A percentile compares a stretch with the other conserved stretches of the same genome.
Conservation (phyloP, 768 basidiomycete genomes). For the Baorangia bicolor region DNA sequence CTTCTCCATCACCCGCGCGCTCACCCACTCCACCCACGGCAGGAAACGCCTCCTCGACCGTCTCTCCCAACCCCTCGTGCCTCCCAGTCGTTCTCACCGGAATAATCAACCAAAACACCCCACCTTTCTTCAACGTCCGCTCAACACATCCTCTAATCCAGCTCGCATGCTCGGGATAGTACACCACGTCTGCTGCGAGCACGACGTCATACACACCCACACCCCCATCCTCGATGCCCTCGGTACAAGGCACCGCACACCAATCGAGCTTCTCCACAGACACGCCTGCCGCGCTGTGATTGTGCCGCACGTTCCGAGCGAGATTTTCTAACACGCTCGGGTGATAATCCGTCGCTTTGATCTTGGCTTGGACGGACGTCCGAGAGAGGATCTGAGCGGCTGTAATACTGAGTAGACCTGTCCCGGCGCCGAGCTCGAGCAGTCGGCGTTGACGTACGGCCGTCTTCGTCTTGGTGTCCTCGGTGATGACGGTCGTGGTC, state of each 20-base stretch:
- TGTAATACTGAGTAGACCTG: slow-evolving; percentile 77
- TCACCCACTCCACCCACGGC: not conserved
- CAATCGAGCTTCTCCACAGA: slow-evolving; percentile 62
- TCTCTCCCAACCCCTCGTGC: slow-evolving; percentile 56
- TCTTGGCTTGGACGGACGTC: slow-evolving; percentile 16
- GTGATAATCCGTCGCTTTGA: slow-evolving; percentile 80
- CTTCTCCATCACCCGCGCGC: not conserved
- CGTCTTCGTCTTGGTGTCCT: not conserved
- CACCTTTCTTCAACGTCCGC: slow-evolving; percentile 41
- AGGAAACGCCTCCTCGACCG: slow-evolving; percentile 57
- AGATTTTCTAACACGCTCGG: slow-evolving; percentile 74
- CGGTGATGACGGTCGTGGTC: not conserved
- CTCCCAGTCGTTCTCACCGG: slow-evolving; percentile 64
- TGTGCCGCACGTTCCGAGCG: slow-evolving; percentile 52
- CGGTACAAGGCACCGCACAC: slow-evolving; percentile 41
- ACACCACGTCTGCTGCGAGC: slow-evolving; percentile 78
- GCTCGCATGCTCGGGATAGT: slow-evolving; percentile 63
- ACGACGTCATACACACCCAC: slow-evolving; percentile 57
- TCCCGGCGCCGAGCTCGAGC: slow-evolving; percentile 85
- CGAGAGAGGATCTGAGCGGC: slow-evolving; percentile 46
- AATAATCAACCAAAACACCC: slow-evolving; percentile 73
- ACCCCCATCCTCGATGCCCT: slow-evolving; percentile 15
- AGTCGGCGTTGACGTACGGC: slow-evolving; percentile 36
- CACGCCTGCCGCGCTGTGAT: slow-evolving; percentile 41
- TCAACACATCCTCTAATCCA: slow-evolving; percentile 69